Evolutionary conservation across 2,329 filamentous ascomycete species (phyloP), one percentile per base, ranked within the genome.

Genomic region (Pseudogymnoascus pannorum): DNA sequence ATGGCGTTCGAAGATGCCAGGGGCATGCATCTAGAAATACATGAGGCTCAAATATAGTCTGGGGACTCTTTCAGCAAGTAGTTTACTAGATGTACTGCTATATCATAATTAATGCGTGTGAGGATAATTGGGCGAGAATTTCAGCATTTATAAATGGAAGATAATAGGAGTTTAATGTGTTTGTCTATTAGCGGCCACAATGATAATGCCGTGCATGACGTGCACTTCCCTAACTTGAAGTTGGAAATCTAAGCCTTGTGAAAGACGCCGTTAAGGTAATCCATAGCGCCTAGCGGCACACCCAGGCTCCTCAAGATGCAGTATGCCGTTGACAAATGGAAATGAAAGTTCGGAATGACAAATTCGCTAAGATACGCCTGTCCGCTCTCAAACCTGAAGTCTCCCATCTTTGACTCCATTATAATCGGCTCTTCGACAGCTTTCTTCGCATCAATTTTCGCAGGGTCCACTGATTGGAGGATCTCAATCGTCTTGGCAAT

Each of bases 311-410:
- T 71, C 67, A 82, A 64, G 60, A 83, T 77, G 3, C 67, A 72
- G 67, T 82, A 82, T 12, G 77, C 75, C n/a, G 73, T 78, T 5
- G 69, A 73, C 3, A 76, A 61, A 65, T 82, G 80, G 65, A 82
- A 82, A 70, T 74, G 80, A 64, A 81, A 76, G 64, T 81, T 80
- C 4, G 79, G 77, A 38, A 79, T 61, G 9, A 69, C 73, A 67
- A 73, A 77, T 2, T 65, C 65, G 20, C 66, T 63, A 26, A 78
- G 61, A 64, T 78, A 80, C 0, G 68, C 64, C 42, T 71, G 48
- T 0, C 69, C 74, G 1, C 69, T 70, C 57, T 58, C 57, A 12
- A 58, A 58, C n/a, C 11, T 58, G 16, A 58, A 58, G 57, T 35
- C 8, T 16, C 57, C 57, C 11, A 58, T 35, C 29, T 35, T 58